A percentile compares a stretch with the other conserved stretches of the same genome.
Conservation (phyloP, 176 grass and related monocot species). For the Luzula sylvatica region DNA sequence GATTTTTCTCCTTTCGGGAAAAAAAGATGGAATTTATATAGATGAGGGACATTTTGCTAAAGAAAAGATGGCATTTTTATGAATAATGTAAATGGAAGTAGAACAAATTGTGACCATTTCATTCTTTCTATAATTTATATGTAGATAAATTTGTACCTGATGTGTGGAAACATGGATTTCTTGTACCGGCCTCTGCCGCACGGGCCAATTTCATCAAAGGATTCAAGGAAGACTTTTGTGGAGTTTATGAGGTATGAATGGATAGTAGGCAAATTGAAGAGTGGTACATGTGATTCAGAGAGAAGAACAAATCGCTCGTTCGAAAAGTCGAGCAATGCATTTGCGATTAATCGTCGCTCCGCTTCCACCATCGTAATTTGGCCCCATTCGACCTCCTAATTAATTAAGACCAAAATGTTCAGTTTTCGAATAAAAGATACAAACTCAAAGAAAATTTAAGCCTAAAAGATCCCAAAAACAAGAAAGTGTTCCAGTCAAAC, state of each 20-base stretch:
- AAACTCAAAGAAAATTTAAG: too few relatives aligned
- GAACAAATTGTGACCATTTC: too few relatives aligned
- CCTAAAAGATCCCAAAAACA: too few relatives aligned
- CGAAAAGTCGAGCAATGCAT: constrained; percentile 38
- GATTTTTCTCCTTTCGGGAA: too few relatives aligned
- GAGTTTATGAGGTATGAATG: constrained; percentile 58
- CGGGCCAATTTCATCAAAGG: constrained; percentile 29
- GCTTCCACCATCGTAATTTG: constrained; percentile 59
- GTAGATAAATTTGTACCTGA: constrained; percentile 8
- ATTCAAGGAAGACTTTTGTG: constrained; percentile 30
- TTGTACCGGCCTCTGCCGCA: constrained; percentile 41
- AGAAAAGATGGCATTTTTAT: too few relatives aligned
- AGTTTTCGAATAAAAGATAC: too few relatives aligned
- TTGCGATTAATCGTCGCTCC: constrained; percentile 47
- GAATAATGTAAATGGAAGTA: too few relatives aligned
- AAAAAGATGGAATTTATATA: too few relatives aligned
- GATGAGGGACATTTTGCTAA: too few relatives aligned
- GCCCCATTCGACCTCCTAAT: constrained; percentile 66
- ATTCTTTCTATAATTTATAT: too few relatives aligned
- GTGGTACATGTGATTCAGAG: constrained; percentile 47
- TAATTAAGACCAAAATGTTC: neutral
- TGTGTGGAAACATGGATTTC: constrained; percentile 25
- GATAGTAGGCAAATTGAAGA: constrained; percentile 41
- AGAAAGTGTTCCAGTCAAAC: too few relatives aligned
- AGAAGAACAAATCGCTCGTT: constrained; percentile 58